phyloP scores from a whole-genome alignment of 2,329 filamentous ascomycete genomes.

The Fusarium proliferatum region DNA sequence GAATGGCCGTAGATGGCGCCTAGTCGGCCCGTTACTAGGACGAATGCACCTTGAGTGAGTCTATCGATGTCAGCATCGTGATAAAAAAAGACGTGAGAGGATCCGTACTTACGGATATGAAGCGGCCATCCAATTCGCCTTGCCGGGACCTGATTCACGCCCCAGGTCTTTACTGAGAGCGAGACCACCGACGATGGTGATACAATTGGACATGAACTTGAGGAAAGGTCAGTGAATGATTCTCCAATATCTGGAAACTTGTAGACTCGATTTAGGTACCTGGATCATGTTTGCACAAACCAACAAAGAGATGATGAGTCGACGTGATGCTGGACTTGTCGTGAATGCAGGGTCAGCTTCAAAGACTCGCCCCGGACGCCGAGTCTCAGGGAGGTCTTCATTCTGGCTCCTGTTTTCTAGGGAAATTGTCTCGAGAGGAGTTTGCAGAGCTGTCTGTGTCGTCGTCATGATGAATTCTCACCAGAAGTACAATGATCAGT shows the following conservation, averaged over 20 bases:
- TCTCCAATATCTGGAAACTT: no score
- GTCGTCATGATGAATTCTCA: not conserved
- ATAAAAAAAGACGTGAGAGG: rapidly evolving
- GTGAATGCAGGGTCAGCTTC: constrained; percentile 15
- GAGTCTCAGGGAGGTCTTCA: not conserved
- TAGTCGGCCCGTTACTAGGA: constrained; percentile 62
- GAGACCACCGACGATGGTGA: constrained; percentile 9
- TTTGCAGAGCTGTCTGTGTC: not conserved
- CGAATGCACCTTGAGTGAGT: constrained; percentile 63
- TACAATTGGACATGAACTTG: constrained; percentile 12
- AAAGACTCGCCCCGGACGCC: not conserved
- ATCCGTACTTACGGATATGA: not conserved
- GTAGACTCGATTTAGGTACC: no score
- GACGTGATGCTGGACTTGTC: not conserved
- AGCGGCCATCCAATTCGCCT: constrained; percentile 22
- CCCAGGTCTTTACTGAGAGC: constrained; percentile 9
- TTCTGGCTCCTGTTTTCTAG: not conserved
- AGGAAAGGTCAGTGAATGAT: no score
- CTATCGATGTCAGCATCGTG: constrained; percentile 36
- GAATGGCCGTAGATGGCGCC: constrained; percentile 66
- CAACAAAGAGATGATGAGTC: constrained; percentile 4
- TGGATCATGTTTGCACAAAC: constrained; percentile 20
- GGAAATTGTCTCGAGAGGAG: not conserved
- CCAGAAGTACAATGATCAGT: rapidly evolving
- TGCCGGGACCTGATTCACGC: constrained; percentile 9